Base-by-base conservation (phyloP, 2,329 filamentous ascomycete species). In the Aspergillus candidus region DNA sequence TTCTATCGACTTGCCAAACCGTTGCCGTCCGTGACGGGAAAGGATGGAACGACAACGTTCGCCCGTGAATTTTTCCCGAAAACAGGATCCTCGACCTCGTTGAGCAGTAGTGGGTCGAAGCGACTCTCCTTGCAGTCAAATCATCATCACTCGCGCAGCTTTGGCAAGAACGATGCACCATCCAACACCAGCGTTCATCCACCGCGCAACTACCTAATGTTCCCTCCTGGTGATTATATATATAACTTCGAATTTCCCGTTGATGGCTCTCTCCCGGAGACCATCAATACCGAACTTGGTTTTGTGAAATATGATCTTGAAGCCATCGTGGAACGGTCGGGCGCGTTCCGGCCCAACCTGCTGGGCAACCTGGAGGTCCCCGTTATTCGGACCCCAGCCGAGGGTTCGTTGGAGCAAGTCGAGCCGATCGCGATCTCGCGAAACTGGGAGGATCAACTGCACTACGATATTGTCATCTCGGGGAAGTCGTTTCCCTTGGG, bases 391-490 rank as follows among this genome's bases (percentile, higher is more conserved):
- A 82, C 93, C 3, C 90, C 90, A 0, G 82, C 91, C 38, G 88
- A 94, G 66, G 80, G 89, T 36, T 95, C 89, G 0, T 73, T 95
- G 17, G 90, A 96, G 65, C 88, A 88, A 65, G 84, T 89, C 18
- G 90, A 96, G 61, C 90, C 90, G 3, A 95, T 96, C 57, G 91
- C 89, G 10, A 95, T 96, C 59, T 91, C 86, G 52, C 77, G 90
- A 14, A 89, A 88, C 50, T 96, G 90, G 90, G 90, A 96, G 62
- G 89, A 96, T 55, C 90, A 95, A 60, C 73, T 96, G 29, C 88
- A 94, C 59, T 96, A 96, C 68, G 90, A 96, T 58, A 95, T 96
- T 55, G 84, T 95, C 62, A 94, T 96, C 43, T 95, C 89, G 1
- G 90, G 90, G 43, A 95, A 95, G 74, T 94, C 89, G 1, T 96